Evolutionary conservation across 345 rosid genomes (phyloP), one percentile per base, ranked within the genome.

Genomic region (Anacardium occidentale): DNA sequence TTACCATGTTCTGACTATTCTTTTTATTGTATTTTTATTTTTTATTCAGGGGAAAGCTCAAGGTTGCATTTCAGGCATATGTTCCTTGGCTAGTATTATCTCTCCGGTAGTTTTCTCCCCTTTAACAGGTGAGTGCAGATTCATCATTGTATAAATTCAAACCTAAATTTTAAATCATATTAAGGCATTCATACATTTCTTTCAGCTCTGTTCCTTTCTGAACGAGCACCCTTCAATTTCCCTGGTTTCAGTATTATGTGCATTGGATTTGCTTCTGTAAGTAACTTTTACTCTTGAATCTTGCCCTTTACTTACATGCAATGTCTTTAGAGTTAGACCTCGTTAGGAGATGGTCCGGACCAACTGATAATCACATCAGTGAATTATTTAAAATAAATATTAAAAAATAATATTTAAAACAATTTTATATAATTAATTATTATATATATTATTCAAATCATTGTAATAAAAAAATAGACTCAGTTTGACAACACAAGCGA

Each of bases 171-270:
- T 3, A 24, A 34, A n/a, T 8, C 29, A 72, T 48, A 58, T 71
- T 81, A 25, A 79, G 53, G 12, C 51, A 13, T 29, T 47, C 51
- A 15, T 54, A 29, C 72, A 67, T 8, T 78, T 69, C 25, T 72
- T 69, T 56, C 88, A 94, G 98, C 93, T 56, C 68, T 91, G 82
- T 91, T 94, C 88, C 82, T 94, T 22, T 94, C 98, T 1, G 92
- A 88, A 7, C 66, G 71, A 66, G 94, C 97, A 26, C 97, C 98
- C 13, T 90, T 94, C 70, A 4, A 79, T 53, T 91, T 94, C 80
- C 97, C 93, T 29, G 98, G 98, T 55, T 91, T 94, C 82, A 94
- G 98, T 77, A 85, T 94, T 24, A 84, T 90, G 97, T 90, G 92
- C 64, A 77, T 75, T 0, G 93, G 89, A 51, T 80, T 94, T 53